Percentiles rank a stretch among this genome's conserved stretches.
Conservation (phyloP, 78 protist genomes). For the Dictyostelium intermedium region DNA sequence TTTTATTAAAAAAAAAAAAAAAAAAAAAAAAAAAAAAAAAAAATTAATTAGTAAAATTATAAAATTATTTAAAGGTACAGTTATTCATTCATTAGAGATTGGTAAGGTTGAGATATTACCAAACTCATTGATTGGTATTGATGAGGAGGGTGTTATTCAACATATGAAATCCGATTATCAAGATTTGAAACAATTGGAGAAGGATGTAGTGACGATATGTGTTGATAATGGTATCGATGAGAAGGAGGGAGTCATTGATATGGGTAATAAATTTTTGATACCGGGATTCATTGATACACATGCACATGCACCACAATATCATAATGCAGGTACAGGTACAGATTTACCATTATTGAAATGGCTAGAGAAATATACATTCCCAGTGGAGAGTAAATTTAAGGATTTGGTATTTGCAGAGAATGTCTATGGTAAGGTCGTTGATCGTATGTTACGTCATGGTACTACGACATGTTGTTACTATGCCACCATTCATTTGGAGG, state of each 20-base stretch:
- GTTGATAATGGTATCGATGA: background rate
- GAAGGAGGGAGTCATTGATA: background rate
- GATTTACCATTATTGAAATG: slow-evolving; percentile 91
- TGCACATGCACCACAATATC: slow-evolving; percentile 94
- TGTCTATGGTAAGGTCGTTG: slow-evolving; percentile 81
- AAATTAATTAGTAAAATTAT: background rate
- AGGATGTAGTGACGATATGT: background rate
- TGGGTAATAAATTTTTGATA: slow-evolving; percentile 80
- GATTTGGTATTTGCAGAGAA: slow-evolving; percentile 81
- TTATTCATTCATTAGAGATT: slow-evolving; percentile 57
- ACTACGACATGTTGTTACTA: slow-evolving; percentile 90
- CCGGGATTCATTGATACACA: slow-evolving; percentile 96
- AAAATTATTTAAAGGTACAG: slow-evolving; percentile 69
- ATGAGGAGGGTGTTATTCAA: slow-evolving; percentile 9
- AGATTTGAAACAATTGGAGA: background rate
- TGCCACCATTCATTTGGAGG: slow-evolving; percentile 93
- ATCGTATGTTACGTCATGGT: slow-evolving; percentile 80
- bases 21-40: too few species aligned
- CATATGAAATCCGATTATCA: background rate
- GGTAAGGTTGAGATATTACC: slow-evolving; percentile 35
- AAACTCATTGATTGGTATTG: slow-evolving; percentile 41
- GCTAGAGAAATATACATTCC: slow-evolving; percentile 94
- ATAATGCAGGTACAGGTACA: slow-evolving; percentile 86
- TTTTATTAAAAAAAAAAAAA: too few species aligned
- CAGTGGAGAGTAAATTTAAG: slow-evolving; percentile 80